These are phyloP conservation scores for Monosporozyma aerobia DNA, from an alignment of 805 yeast species.

Conservation along the genomic window DNA sequence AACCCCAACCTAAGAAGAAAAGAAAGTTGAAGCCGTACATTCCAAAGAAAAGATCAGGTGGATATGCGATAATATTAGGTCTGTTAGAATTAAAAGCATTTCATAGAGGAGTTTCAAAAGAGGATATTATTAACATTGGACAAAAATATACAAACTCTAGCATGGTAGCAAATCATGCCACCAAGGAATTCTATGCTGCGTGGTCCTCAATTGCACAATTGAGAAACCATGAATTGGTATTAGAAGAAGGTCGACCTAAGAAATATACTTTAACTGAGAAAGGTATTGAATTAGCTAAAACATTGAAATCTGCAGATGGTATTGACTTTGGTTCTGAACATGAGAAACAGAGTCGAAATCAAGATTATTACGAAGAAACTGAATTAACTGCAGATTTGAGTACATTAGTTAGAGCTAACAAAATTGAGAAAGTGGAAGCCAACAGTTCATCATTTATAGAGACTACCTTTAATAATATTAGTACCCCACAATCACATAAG, in stretches of 20 bases:
- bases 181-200: constrained; percentile 60
- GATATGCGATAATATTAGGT: constrained; percentile 67
- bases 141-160: constrained; percentile 47
- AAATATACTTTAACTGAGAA: constrained; percentile 57
- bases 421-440: neutral
- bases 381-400: constrained; percentile 19
- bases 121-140: constrained; percentile 47
- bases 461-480: constrained; percentile 10
- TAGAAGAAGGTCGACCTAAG: constrained; percentile 46
- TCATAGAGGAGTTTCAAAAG: constrained; percentile 52
- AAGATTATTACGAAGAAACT: constrained; percentile 1
- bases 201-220: constrained; percentile 66
- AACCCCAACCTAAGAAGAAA: constrained; percentile 13
- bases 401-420: constrained; percentile 7
- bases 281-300: constrained; percentile 55
- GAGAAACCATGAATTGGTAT: constrained; percentile 49
- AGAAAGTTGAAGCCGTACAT: constrained; percentile 39
- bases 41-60: constrained; percentile 73
- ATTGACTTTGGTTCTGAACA: constrained; percentile 23
- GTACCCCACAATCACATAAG: neutral
- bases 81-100: constrained; percentile 41
- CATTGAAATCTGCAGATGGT: constrained; percentile 40
- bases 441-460: constrained; percentile 11
- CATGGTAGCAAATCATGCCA: constrained; percentile 49
- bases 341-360: neutral